Evolutionary conservation across 176 grass and related monocot genomes (phyloP).

Genomic region (Cenchrus purpureus): DNA sequence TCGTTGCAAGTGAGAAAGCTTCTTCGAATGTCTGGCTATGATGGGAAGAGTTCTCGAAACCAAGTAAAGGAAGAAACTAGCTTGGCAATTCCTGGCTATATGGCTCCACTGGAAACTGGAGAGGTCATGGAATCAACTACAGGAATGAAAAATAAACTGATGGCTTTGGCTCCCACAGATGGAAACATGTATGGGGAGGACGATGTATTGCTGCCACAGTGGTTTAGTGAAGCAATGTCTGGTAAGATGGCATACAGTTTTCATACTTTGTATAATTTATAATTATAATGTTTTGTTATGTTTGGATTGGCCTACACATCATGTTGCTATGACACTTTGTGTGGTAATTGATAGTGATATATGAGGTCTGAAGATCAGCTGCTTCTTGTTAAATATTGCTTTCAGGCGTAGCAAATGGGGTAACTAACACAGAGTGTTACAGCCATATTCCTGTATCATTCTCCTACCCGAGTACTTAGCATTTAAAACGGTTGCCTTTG

Average conservation of each 20-base stretch:
- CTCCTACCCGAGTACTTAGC: too few species aligned
- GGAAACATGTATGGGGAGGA: constrained; percentile 47
- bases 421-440: background rate
- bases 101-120: constrained; percentile 35
- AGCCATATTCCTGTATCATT: background rate
- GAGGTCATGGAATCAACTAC: constrained; percentile 36
- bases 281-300: background rate
- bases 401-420: background rate
- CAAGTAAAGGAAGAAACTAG: constrained; percentile 48
- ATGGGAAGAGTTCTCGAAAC: constrained; percentile 30
- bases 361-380: background rate
- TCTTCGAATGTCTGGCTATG: constrained; percentile 34
- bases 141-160: constrained; percentile 42
- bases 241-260: constrained; percentile 46
- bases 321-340: background rate
- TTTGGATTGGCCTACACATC: background rate
- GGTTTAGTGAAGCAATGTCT: constrained; percentile 82
- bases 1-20: constrained; percentile 65
- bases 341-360: background rate
- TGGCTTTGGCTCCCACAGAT: constrained; percentile 51
- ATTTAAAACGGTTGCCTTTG: background rate
- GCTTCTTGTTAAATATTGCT: background rate
- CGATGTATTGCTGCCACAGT: constrained; percentile 68
- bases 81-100: constrained; percentile 56
- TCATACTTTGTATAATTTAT: background rate